Base-by-base conservation (phyloP, 192 early-diverging fungal genomes). In the Coemansia reversa region DNA sequence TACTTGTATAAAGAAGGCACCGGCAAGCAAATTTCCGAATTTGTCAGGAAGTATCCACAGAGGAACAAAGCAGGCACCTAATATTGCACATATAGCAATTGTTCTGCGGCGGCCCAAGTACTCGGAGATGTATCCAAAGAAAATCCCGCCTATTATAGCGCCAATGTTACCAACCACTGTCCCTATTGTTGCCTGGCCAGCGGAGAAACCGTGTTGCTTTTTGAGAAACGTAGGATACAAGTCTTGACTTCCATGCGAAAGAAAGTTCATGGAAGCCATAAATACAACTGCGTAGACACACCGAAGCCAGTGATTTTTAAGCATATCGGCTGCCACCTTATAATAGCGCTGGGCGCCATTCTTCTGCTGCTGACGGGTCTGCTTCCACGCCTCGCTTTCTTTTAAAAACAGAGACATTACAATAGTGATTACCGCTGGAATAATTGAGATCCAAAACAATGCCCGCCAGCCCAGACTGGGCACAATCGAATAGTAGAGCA, bases 181-280 rank as follows among this genome's bases (percentile, higher is more conserved):
- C 6, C 88, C 85, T 14, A 86, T 64, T 3, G 88, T 87, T 19
- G 82, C 76, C 49, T 89, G 76, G 9, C 61, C 56, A 16, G 79
- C 35, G 3, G 75, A 67, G 58, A 84, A 89, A 5, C 84, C 84
- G 22, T 85, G 76, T 64, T 89, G 86, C 51, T 72, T 67, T 50
- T 75, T 81, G 30, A 92, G 66, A 65, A 85, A 90, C 16, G 90
- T 89, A 11, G 90, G 90, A 60, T 84, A 91, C 45, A 92, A 62
- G 69, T 92, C 90, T 63, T 90, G 86, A 56, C 84, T 84, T 28
- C 87, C 87, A 51, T 89, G 90, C 11, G 82, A 84, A 49, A 89
- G 75, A 72, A 92, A 92, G 63, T 90, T 89, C 80, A 90, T 87
- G 51, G 68, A 76, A 2, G 85, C 74, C 86, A 89, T 88, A 12